Conservation (phyloP, 2,329 filamentous ascomycete species). For the Scedosporium boydii region DNA sequence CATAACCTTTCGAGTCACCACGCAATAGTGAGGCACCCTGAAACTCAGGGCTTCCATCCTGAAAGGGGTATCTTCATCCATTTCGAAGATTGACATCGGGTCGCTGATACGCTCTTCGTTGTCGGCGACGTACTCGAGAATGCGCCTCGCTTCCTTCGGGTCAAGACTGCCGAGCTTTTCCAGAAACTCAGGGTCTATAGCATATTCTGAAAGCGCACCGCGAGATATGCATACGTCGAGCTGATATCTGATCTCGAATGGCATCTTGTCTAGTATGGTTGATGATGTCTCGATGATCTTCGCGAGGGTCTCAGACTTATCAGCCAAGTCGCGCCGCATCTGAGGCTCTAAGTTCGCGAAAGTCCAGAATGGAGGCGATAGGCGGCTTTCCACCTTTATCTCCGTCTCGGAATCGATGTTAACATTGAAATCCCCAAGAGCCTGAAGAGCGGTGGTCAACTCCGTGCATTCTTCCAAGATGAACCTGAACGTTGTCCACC, state of each 20-base stretch:
- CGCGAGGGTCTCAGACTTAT: background rate
- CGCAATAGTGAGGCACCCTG: conserved; percentile 61
- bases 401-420: conserved; percentile 23
- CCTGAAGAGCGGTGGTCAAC: conserved; percentile 31
- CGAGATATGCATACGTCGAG: conserved; percentile 89
- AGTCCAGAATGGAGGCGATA: background rate
- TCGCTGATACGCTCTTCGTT: conserved; percentile 52
- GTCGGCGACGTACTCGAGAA: conserved; percentile 68
- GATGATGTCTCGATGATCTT: background rate
- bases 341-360: background rate
- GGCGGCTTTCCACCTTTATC: background rate
- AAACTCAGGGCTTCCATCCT: conserved; percentile 35
- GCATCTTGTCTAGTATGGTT: conserved; percentile 24
- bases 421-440: conserved; percentile 67
- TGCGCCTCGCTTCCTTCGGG: conserved; percentile 44
- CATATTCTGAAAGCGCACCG: conserved; percentile 66
- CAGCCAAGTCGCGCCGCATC: background rate
- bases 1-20: conserved; percentile 63
- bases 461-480: conserved; percentile 22
- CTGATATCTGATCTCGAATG: conserved; percentile 75
- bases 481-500: conserved; percentile 48
- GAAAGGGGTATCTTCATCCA: conserved; percentile 30
- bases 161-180: conserved; percentile 40
- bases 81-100: conserved; percentile 62
- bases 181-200: conserved; percentile 59